These are phyloP conservation scores for Chrysosporium keratinophilum DNA, from an alignment of 2,329 filamentous ascomycete species.

Conservation along the genomic window DNA sequence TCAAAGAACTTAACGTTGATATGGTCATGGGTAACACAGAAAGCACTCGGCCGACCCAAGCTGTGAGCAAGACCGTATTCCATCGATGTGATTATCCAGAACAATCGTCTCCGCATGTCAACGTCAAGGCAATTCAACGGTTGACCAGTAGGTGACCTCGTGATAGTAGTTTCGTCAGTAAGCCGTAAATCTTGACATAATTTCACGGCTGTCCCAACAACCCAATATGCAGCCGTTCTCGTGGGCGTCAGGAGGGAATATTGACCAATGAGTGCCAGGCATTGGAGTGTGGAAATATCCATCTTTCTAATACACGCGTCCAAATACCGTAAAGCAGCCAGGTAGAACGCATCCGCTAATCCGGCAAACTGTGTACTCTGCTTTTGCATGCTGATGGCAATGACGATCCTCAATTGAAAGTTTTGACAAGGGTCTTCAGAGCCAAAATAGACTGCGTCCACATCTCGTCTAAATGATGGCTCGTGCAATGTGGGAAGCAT, in stretches of 20 bases:
- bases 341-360: slow-evolving; percentile 86
- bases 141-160: slow-evolving; percentile 49
- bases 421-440: slow-evolving; percentile 71
- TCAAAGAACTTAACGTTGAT: slow-evolving; percentile 81
- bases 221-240: slow-evolving; percentile 83
- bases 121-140: slow-evolving; percentile 61
- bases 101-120: slow-evolving; percentile 78
- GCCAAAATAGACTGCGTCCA: slow-evolving; percentile 71
- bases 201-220: slow-evolving; percentile 76
- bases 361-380: slow-evolving; percentile 83
- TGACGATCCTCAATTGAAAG: slow-evolving; percentile 80
- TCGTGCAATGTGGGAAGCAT: slow-evolving; percentile 85
- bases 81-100: slow-evolving; percentile 81
- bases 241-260: slow-evolving; percentile 91
- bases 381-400: slow-evolving; percentile 91
- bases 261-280: slow-evolving; percentile 73
- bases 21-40: slow-evolving; percentile 70
- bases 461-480: slow-evolving; percentile 60
- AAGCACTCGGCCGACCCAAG: slow-evolving; percentile 75
- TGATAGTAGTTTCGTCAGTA: slow-evolving; percentile 79
- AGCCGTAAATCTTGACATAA: slow-evolving; percentile 83
- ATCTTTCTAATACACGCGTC: slow-evolving; percentile 78
- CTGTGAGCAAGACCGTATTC: slow-evolving; percentile 80
- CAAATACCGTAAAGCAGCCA: slow-evolving; percentile 75
- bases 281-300: slow-evolving; percentile 82